Conservation (phyloP, 2,329 filamentous ascomycete genomes). For the Alternaria novae-zelandiae region DNA sequence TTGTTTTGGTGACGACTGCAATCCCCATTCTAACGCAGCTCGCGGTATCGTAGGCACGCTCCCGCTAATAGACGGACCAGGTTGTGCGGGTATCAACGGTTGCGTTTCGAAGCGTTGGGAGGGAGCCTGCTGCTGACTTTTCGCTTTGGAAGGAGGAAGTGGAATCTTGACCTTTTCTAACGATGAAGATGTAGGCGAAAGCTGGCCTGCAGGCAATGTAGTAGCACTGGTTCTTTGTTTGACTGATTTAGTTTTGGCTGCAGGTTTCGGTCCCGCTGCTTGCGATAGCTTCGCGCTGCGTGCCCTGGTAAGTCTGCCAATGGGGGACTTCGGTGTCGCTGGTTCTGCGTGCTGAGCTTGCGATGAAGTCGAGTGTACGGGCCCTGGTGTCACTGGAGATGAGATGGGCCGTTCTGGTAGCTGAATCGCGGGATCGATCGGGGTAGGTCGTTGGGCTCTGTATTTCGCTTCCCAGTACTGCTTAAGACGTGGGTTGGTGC, state of each 20-base stretch:
- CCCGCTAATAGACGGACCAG: not conserved
- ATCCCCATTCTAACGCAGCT: not conserved
- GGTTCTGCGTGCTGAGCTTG: not conserved
- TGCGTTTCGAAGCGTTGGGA: not conserved
- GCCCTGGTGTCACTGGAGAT: not conserved
- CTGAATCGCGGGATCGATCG: not conserved
- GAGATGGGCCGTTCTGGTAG: not conserved
- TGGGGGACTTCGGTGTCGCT: not conserved
- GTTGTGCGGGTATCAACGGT: not conserved
- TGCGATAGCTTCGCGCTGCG: not conserved
- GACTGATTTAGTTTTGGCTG: not conserved
- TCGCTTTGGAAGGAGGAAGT: not conserved
- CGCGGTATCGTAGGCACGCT: not conserved
- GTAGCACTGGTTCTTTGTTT: not conserved
- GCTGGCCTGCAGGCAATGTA: too few relatives aligned
- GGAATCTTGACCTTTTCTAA: fast-evolving
- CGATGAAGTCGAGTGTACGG: too few relatives aligned
- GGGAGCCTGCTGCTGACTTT: not conserved
- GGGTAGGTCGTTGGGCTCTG: not conserved
- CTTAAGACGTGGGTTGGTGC: constrained; percentile 1
- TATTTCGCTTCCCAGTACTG: constrained; percentile 8
- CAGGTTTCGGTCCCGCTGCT: not conserved
- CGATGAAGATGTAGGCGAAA: not conserved
- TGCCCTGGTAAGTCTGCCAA: not conserved
- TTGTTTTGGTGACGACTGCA: not conserved